A percentile compares a stretch with the other conserved stretches of the same genome.
phyloP scores from a whole-genome alignment of 2,329 filamentous ascomycete species.

The Curvularia sp. region DNA sequence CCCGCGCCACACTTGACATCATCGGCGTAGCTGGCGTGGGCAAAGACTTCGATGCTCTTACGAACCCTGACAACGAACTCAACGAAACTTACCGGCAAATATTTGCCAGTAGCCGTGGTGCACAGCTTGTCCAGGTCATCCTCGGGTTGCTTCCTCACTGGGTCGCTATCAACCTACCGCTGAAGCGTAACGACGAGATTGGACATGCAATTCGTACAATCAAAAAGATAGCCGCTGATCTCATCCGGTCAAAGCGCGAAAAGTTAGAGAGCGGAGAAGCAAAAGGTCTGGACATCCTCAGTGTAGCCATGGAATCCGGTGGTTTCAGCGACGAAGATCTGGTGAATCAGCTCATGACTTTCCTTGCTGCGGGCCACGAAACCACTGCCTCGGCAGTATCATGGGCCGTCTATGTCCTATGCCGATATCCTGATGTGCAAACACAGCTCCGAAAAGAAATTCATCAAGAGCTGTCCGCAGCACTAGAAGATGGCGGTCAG shows the following conservation, averaged over 20 bases:
- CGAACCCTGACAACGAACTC: constrained; percentile 61
- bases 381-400: constrained; percentile 63
- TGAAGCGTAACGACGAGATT: constrained; percentile 68
- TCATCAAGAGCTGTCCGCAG: constrained; percentile 55
- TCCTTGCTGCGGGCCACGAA: constrained; percentile 74
- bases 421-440: constrained; percentile 59
- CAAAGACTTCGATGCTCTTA: constrained; percentile 62
- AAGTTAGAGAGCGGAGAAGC: constrained; percentile 56
- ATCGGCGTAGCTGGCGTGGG: constrained; percentile 66
- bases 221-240: constrained; percentile 68
- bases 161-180: constrained; percentile 69
- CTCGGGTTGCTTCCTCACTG: constrained; percentile 68
- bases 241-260: constrained; percentile 75
- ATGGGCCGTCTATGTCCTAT: constrained; percentile 63
- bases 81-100: constrained; percentile 60
- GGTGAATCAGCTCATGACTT: constrained; percentile 91
- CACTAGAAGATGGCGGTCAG: constrained; percentile 48
- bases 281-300: constrained; percentile 75
- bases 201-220: constrained; percentile 47
- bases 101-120: constrained; percentile 58
- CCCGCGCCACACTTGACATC: constrained; percentile 64
- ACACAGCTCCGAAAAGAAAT: constrained; percentile 60
- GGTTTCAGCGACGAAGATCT: constrained; percentile 79
- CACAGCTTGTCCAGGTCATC: constrained; percentile 65
- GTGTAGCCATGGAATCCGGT: constrained; percentile 78